Evolutionary conservation across 805 yeast species (phyloP), one percentile per base, ranked within the genome.

Genomic region (Pichia insulana): DNA sequence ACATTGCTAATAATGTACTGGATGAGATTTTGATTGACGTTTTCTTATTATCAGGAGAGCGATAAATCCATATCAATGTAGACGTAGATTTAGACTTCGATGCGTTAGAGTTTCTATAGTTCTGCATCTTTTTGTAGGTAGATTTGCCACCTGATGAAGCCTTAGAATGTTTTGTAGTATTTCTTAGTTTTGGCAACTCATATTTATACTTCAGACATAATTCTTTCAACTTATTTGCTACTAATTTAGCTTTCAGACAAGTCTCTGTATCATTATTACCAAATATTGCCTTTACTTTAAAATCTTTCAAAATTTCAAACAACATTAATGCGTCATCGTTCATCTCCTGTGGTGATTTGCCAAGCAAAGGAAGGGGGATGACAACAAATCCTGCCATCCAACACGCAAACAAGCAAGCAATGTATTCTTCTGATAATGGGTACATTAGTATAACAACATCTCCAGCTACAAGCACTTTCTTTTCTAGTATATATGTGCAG

Each of bases 391-490:
- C 96, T 41, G 88, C 74, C 43, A 81, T 63, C 58, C 90, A 74
- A 57, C 97, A 90, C 0, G 98, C 97, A 60, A 80, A 78, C 1
- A 88, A 68, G 2, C 95, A 86, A 25, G 86, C 76, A 5, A 82
- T 76, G 55, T 76, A 90, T 47, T 92, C 97, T 44, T 89, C 96
- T 1, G 88, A 78, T 36, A 90, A 73, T 0, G 95, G 82, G 57
- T 86, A 88, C 80, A 88, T 80, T 53, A 92, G 64, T 3, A 88
- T 70, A 3, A 87, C 90, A 48, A 71, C 67, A 41, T 83, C 84
- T 0, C 95, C 95, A 2, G 83, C 69, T 41, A 64, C 70, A 36
- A 86, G 57, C 3, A 71, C 66, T 1, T 77, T 72, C 60, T 85
- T 89, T 35, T 74, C 83, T 30, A 80, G 67, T 41, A 92, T 71